These are phyloP conservation scores for Tubosaeta sp. DNA, from an alignment of 768 basidiomycete genomes.

Conservation along the genomic window DNA sequence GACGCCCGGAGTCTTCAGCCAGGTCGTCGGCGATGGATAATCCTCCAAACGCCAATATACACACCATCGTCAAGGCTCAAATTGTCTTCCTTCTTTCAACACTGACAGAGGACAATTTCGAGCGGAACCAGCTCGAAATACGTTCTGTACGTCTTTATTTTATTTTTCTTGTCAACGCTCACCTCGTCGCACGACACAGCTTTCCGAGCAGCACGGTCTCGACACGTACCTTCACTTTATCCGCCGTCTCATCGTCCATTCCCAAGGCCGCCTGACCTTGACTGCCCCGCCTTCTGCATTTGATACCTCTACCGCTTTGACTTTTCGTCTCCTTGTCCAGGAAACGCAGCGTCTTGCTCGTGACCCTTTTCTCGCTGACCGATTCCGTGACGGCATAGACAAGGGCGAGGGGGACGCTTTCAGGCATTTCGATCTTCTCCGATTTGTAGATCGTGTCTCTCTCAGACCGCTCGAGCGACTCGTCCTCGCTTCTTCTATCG, in stretches of 20 bases:
- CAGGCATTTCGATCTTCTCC: slow-evolving; percentile 75
- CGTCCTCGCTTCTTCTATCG: slow-evolving; percentile 70
- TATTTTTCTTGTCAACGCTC: slow-evolving; percentile 11
- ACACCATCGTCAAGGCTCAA: slow-evolving; percentile 94
- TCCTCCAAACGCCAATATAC: slow-evolving; percentile 78
- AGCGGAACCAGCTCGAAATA: slow-evolving; percentile 90
- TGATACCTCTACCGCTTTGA: slow-evolving; percentile 72
- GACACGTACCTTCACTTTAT: slow-evolving; percentile 98
- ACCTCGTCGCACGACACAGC: slow-evolving; percentile 43
- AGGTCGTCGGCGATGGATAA: slow-evolving; percentile 84
- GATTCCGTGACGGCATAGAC: slow-evolving; percentile 87
- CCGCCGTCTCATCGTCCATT: slow-evolving; percentile 88
- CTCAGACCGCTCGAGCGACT: slow-evolving; percentile 76
- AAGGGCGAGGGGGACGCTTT: slow-evolving; percentile 83
- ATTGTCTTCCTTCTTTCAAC: slow-evolving; percentile 97
- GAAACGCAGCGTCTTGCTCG: slow-evolving; percentile 86
- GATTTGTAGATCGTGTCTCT: slow-evolving; percentile 79
- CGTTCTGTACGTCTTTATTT: slow-evolving; percentile 66
- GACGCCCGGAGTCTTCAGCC: slow-evolving; percentile 72
- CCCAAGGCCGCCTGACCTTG: slow-evolving; percentile 64
- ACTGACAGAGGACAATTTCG: slow-evolving; percentile 95
- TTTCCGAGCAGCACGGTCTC: slow-evolving; percentile 94
- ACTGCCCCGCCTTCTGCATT: slow-evolving; percentile 58
- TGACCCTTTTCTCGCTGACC: slow-evolving; percentile 85
- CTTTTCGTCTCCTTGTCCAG: slow-evolving; percentile 81